Conservation (phyloP, 169 alveolate species). For the Plasmodium gonderi region DNA sequence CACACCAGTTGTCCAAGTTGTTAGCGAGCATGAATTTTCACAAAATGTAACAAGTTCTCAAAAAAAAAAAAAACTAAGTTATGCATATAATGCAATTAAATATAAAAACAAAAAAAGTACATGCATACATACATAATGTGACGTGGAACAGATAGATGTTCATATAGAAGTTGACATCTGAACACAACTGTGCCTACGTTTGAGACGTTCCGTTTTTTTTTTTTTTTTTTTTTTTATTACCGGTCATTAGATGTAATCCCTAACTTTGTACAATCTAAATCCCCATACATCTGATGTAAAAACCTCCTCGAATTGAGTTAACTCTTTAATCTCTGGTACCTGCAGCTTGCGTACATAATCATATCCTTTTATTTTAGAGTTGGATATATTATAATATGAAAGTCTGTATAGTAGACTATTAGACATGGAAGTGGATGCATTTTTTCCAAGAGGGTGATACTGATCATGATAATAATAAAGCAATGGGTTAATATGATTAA, state of each 20-base stretch:
- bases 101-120: too few species aligned
- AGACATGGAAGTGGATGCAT: constrained; percentile 92
- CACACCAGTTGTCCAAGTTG: too few species aligned
- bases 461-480: constrained; percentile 34
- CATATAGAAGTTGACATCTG: too few species aligned
- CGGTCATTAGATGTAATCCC: constrained; percentile 24
- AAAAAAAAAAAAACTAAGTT: too few species aligned
- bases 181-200: too few species aligned
- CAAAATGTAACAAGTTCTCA: too few species aligned
- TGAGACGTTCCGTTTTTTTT: too few species aligned
- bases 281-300: constrained; percentile 97
- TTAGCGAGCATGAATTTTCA: too few species aligned
- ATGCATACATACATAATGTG: too few species aligned
- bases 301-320: constrained; percentile 95
- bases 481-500: constrained; percentile 77
- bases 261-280: constrained; percentile 95
- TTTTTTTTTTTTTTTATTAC: too few species aligned
- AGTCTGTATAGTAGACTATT: constrained; percentile 94
- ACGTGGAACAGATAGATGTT: too few species aligned
- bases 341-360: constrained; percentile 92
- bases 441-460: constrained; percentile 91
- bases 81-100: too few species aligned
- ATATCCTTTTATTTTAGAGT: constrained; percentile 90
- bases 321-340: constrained; percentile 83
- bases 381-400: constrained; percentile 93